phyloP scores from a whole-genome alignment of 2,329 filamentous ascomycete species.

The Cladophialophora bantiana region DNA sequence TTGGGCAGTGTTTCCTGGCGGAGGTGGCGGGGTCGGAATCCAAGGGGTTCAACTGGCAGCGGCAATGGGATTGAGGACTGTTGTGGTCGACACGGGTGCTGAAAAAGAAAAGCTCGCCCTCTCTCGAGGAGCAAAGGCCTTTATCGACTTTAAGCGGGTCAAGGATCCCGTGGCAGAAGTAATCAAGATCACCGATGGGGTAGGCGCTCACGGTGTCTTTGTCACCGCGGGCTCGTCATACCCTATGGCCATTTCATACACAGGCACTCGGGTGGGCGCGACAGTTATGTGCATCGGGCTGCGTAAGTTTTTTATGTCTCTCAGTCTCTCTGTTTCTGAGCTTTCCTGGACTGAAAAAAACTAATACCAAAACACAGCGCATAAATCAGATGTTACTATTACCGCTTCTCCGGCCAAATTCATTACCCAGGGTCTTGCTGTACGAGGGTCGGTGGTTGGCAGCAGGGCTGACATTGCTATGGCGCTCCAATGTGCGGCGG shows the following conservation, averaged over 20 bases:
- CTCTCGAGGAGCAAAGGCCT: constrained; percentile 48
- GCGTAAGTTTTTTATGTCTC: too few species aligned
- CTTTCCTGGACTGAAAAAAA: too few species aligned
- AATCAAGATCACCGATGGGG: constrained; percentile 29
- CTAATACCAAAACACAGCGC: too few species aligned
- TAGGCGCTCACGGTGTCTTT: constrained; percentile 30
- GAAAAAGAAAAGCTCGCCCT: constrained; percentile 44
- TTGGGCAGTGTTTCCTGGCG: constrained; percentile 46
- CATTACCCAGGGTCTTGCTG: too few species aligned
- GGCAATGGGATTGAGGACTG: constrained; percentile 53
- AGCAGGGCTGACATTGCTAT: too few species aligned
- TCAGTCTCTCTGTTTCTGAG: too few species aligned
- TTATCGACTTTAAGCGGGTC: constrained; percentile 46
- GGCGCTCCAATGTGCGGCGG: too few species aligned
- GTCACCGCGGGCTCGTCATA: constrained; percentile 32
- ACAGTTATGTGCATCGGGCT: constrained; percentile 61
- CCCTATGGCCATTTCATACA: constrained; percentile 47
- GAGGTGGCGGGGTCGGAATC: constrained; percentile 47
- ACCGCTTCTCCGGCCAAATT: too few species aligned
- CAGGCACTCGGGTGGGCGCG: constrained; percentile 56
- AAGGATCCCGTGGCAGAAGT: constrained; percentile 34
- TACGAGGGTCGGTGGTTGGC: too few species aligned
- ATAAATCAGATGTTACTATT: too few species aligned
- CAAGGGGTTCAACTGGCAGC: constrained; percentile 42
- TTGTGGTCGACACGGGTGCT: constrained; percentile 50